Evolutionary conservation across 2,329 filamentous ascomycete species (phyloP), one percentile per base, ranked within the genome.

Genomic region (Ceratocystis ficicola): DNA sequence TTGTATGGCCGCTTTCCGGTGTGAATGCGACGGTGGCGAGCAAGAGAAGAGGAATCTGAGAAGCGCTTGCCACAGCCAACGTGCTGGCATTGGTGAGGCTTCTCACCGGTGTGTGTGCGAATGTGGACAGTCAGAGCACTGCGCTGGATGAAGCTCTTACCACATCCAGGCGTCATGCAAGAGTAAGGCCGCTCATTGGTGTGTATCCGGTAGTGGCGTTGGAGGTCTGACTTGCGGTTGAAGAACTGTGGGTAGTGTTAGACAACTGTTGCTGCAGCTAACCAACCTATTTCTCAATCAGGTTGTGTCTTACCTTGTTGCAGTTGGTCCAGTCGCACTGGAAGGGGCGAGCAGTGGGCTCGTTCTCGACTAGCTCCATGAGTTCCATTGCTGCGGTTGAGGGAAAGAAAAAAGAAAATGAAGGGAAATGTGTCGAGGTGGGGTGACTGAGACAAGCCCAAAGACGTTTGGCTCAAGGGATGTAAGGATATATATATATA

Each of bases 121-220:
- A 85, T 86, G 72, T 89, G 86, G 50, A 88, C 86, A 2, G 85
- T 88, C 70, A 88, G 74, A 48, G 86, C 86, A 73, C 85, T 88
- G 68, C 85, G 78, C 71, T 88, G 86, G 69, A 88, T 88, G 73
- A 88, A 88, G 73, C 83, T 85, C 76, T 88, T 88, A 57, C 83
- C 83, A 71, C 86, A 88, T 5, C 80, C 82, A 7, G 78, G 78
- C 7, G 78, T 81, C 65, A 77, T 77, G 74, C 85, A 88, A 36
- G 80, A 78, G 72, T 87, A 87, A 8, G 86, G 86, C 22, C 85
- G 78, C 74, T 88, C 85, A 72, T 87, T 87, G 65, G 86, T 88
- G 74, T 88, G 86, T 71, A 88, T 88, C 69, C 86, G 81, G 72
- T 86, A 86, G 72, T 88, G 86, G 72, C 86, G 80, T 71, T 87